phyloP scores from a whole-genome alignment of 2,329 filamentous ascomycete genomes.

The Pseudonectria buxi region DNA sequence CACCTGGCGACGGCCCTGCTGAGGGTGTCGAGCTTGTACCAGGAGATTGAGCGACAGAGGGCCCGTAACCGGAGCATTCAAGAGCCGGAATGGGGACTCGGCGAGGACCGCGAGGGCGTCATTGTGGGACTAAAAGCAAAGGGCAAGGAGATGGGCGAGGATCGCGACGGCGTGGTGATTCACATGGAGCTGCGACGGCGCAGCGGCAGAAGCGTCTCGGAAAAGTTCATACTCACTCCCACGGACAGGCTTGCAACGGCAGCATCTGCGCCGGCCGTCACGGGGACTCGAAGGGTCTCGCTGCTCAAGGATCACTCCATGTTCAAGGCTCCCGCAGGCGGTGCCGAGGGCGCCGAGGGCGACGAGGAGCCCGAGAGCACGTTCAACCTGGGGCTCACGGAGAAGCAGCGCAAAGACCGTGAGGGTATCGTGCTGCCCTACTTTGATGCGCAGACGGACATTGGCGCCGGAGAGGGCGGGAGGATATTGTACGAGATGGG shows the following conservation, averaged over 20 bases:
- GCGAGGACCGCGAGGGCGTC: conserved; percentile 71
- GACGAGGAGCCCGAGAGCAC: conserved; percentile 63
- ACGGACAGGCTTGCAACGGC: conserved; percentile 6
- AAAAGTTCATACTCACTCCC: conserved; percentile 51
- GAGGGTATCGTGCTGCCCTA: conserved; percentile 91
- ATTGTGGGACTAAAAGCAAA: conserved; percentile 57
- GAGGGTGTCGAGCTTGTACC: conserved; percentile 63
- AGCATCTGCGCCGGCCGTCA: conserved; percentile 1
- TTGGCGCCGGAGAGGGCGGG: conserved; percentile 75
- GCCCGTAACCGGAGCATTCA: conserved; percentile 68
- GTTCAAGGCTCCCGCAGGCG: conserved; percentile 45
- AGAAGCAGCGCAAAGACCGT: conserved; percentile 79
- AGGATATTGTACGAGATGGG: conserved; percentile 97
- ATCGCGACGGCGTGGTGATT: conserved; percentile 54
- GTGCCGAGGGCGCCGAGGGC: conserved; percentile 29
- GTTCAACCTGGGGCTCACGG: conserved; percentile 80
- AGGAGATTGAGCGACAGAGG: conserved; percentile 67
- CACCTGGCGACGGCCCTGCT: conserved; percentile 89
- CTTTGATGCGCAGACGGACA: conserved; percentile 86
- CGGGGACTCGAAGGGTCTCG: conserved; percentile 32
- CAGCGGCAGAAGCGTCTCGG: conserved; percentile 69
- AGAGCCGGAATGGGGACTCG: conserved; percentile 72
- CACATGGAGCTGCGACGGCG: conserved; percentile 82
- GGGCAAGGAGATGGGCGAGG: conserved; percentile 35
- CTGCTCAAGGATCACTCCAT: conserved; percentile 72